These are phyloP conservation scores for Amanita molliuscula DNA, from an alignment of 768 basidiomycete species.

Conservation along the genomic window DNA sequence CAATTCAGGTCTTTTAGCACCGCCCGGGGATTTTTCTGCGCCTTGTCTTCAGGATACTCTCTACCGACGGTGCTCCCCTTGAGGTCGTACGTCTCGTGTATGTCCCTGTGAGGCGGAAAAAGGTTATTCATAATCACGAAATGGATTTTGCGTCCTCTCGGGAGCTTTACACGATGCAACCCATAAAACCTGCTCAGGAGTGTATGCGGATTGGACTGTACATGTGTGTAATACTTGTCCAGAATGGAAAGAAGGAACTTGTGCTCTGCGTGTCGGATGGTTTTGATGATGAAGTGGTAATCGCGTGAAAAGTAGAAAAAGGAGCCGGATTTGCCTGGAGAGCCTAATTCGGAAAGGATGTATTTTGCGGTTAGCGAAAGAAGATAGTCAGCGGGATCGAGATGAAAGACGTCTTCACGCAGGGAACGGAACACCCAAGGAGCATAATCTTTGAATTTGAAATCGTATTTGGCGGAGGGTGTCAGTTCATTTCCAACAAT, in stretches of 20 bases:
- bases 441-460: slow-evolving; percentile 99
- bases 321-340: slow-evolving; percentile 95
- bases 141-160: slow-evolving; percentile 89
- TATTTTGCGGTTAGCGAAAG: slow-evolving; percentile 95
- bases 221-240: slow-evolving; percentile 73
- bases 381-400: slow-evolving; percentile 96
- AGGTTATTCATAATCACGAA: slow-evolving; percentile 99
- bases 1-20: slow-evolving; percentile 96
- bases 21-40: slow-evolving; percentile 71
- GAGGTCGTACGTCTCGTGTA: slow-evolving; percentile 96
- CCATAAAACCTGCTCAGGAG: slow-evolving; percentile 93
- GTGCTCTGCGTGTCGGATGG: slow-evolving; percentile 90
- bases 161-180: slow-evolving; percentile 94
- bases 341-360: slow-evolving; percentile 95
- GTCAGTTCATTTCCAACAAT: slow-evolving; percentile 97
- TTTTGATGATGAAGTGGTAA: slow-evolving; percentile 99
- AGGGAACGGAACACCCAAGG: slow-evolving; percentile 96
- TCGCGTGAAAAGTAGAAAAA: slow-evolving; percentile 99
- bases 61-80: slow-evolving; percentile 92
- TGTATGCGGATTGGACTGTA: slow-evolving; percentile 88
- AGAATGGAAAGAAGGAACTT: slow-evolving; percentile 85
- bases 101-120: slow-evolving; percentile 93
- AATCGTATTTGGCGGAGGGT: slow-evolving; percentile 96
- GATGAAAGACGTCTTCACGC: slow-evolving; percentile 87
- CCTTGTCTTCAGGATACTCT: slow-evolving; percentile 76